phyloP scores from a whole-genome alignment of 2,329 filamentous ascomycete genomes.

The Arthrobotrys megalospora region DNA sequence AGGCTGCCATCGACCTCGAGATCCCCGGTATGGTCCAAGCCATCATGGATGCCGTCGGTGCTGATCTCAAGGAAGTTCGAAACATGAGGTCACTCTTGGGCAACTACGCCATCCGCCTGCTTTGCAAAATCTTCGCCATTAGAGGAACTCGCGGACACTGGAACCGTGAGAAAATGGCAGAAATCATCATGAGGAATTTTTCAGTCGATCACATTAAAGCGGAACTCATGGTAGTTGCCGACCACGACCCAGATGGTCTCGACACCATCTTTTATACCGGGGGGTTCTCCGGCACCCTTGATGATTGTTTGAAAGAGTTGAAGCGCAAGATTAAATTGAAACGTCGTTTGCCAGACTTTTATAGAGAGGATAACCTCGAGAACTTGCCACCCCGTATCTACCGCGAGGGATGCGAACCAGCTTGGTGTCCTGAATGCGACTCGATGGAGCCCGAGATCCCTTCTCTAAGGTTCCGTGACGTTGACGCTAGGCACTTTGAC shows the following conservation, averaged over 20 bases:
- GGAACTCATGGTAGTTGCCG: not conserved
- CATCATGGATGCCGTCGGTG: constrained; percentile 8
- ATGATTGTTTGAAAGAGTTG: not conserved
- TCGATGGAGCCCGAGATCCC: too few relatives aligned
- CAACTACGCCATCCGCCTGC: not conserved
- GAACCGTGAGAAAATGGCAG: constrained; percentile 6
- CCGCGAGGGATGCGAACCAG: too few relatives aligned
- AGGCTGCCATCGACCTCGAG: constrained; percentile 5
- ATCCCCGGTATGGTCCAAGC: constrained; percentile 14
- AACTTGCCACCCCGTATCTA: too few relatives aligned
- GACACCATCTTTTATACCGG: not conserved
- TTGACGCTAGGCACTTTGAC: too few relatives aligned
- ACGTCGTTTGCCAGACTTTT: not conserved
- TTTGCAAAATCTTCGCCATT: constrained; percentile 5
- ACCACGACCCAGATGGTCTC: not conserved
- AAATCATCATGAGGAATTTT: not conserved
- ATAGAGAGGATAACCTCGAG: not conserved
- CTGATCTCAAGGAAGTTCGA: not conserved
- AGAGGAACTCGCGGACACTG: not conserved
- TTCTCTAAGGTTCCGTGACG: too few relatives aligned
- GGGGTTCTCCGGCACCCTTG: not conserved
- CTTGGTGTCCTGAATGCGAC: too few relatives aligned
- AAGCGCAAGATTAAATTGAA: not conserved
- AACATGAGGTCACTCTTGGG: not conserved
- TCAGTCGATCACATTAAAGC: not conserved